These are phyloP conservation scores for Suhomyces pyralidae DNA, from an alignment of 805 yeast species.

Conservation along the genomic window DNA sequence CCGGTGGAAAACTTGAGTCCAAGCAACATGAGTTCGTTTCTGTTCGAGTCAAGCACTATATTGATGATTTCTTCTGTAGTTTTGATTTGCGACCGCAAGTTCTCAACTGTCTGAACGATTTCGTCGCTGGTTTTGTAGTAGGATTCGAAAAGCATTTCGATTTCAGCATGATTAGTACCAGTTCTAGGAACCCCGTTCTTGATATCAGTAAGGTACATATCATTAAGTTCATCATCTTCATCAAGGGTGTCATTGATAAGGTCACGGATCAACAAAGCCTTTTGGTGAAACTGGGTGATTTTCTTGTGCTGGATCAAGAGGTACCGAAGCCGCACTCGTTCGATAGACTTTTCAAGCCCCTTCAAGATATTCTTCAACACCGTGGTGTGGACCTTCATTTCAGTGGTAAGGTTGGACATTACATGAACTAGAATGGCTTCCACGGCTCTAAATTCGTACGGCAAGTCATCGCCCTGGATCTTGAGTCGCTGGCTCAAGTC, in stretches of 20 bases:
- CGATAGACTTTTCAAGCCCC: conserved; percentile 80
- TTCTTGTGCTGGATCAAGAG: conserved; percentile 82
- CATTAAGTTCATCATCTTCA: conserved; percentile 84
- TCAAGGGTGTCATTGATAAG: conserved; percentile 82
- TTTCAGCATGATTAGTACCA: conserved; percentile 74
- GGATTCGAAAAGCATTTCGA: conserved; percentile 85
- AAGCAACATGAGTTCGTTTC: conserved; percentile 87
- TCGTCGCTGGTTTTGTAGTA: conserved; percentile 91
- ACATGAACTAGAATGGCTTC: conserved; percentile 85
- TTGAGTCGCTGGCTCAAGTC: conserved; percentile 40
- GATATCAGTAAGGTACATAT: conserved; percentile 70
- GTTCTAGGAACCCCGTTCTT: conserved; percentile 42
- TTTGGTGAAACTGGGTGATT: conserved; percentile 78
- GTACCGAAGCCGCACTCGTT: conserved; percentile 72
- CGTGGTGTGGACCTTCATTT: conserved; percentile 79
- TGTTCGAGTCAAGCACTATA: conserved; percentile 86
- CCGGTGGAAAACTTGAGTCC: conserved; percentile 84
- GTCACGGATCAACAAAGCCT: conserved; percentile 77
- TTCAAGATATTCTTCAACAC: conserved; percentile 68
- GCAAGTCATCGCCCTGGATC: conserved; percentile 42
- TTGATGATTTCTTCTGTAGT: conserved; percentile 95
- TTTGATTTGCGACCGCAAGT: conserved; percentile 72
- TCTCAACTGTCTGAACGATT: conserved; percentile 85
- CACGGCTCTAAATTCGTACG: conserved; percentile 87
- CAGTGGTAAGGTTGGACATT: conserved; percentile 73